Base-by-base conservation (phyloP, 345 rosid genomes). In the Turritis glabra region DNA sequence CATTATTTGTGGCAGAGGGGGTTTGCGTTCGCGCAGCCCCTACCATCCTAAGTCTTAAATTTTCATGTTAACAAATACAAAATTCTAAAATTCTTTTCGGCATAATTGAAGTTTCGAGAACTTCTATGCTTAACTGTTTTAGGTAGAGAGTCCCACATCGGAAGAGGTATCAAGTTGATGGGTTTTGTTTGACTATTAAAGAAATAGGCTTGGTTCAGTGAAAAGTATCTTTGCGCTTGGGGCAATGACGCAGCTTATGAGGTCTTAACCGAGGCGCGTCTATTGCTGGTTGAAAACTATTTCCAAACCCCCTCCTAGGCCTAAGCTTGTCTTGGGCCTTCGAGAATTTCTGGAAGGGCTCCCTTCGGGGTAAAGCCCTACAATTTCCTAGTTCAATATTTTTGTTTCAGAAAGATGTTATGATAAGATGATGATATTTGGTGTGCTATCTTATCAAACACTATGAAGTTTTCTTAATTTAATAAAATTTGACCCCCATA, bases 271-370 rank as follows among this genome's bases (percentile, higher is more conserved):
- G 64, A 59, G 46, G 64, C 64, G 64, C 64, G 64, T 59, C 64
- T 59, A 59, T 59, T 59, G 46, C 64, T 59, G 62, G 64, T 59
- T 59, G 64, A 59, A 59, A 59, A 35, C 64, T 59, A 59, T 59
- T 59, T 59, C 64, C 64, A 60, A 60, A 60, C 66, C 66, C 66
- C 66, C 50, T 60, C 65, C 4, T 22, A 14, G 65, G 32, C 13
- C 48, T 23, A 23, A 59, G 47, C 11, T 60, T 26, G 48, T 37
- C 44, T 59, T 59, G 5, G 30, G 19, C 14, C 65, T 38, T 60
- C 14, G 66, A 60, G 50, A 60, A 60, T 60, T 60, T 60, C 46
- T 60, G 66, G 12, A 60, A 60, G 50, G 50, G 50, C 21, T 60
- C 65, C 48, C 10, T 38, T 38, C 2, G 48, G 32, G 65, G 48